Conservation (phyloP, 768 basidiomycete species). For the Pisolithus microcarpus region DNA sequence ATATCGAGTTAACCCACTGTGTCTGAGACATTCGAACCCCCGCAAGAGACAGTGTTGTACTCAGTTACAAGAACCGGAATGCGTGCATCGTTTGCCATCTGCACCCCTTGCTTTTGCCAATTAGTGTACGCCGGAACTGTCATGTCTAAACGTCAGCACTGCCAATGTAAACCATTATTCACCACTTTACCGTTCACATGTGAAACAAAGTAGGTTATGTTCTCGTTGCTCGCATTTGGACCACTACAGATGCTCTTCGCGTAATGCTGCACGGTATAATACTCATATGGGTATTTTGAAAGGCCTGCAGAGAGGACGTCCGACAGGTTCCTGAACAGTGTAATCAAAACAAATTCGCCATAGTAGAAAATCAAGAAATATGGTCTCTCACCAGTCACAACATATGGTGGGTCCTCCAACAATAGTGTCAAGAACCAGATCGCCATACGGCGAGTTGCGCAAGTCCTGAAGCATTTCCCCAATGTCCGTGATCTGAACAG, state of each 20-base stretch:
- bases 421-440: slow-evolving; percentile 11
- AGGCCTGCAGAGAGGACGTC: slow-evolving; percentile 27
- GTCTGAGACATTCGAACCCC: slow-evolving; percentile 30
- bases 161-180: neutral
- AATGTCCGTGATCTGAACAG: slow-evolving; percentile 25
- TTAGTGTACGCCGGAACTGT: slow-evolving; percentile 23
- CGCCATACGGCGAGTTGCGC: slow-evolving; percentile 11
- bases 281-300: slow-evolving; percentile 25
- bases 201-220: slow-evolving; percentile 28
- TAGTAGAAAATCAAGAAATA: neutral
- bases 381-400: slow-evolving; percentile 20
- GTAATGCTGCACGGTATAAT: slow-evolving; percentile 31
- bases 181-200: slow-evolving; percentile 27
- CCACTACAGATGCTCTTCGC: slow-evolving; percentile 27
- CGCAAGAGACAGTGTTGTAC: slow-evolving; percentile 33
- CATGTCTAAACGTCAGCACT: neutral
- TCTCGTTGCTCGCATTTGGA: slow-evolving; percentile 25
- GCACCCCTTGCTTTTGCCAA: slow-evolving; percentile 26
- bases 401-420: slow-evolving; percentile 29
- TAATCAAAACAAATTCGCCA: neutral
- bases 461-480: slow-evolving; percentile 20
- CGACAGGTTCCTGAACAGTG: slow-evolving; percentile 19
- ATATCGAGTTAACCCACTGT: slow-evolving; percentile 16
- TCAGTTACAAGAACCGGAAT: slow-evolving; percentile 30
- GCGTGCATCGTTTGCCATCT: slow-evolving; percentile 15